Conservation (phyloP, 2,329 filamentous ascomycete genomes). For the Thelonectria olida region DNA sequence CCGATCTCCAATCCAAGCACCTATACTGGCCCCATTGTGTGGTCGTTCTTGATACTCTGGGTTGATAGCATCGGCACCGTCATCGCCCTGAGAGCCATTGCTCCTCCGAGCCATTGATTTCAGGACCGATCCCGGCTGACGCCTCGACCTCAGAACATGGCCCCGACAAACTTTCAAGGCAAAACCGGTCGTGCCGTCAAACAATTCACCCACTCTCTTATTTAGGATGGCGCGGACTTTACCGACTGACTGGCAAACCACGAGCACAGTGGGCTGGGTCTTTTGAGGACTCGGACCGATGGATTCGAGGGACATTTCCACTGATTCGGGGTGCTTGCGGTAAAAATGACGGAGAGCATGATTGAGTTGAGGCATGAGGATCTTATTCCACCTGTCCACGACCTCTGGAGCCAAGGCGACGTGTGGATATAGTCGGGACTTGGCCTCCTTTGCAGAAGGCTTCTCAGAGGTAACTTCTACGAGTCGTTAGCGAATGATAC, state of each 20-base stretch:
- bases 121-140: slow-evolving; percentile 44
- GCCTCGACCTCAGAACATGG: slow-evolving; percentile 70
- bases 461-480: slow-evolving; percentile 34
- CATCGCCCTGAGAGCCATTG: slow-evolving; percentile 49
- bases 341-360: slow-evolving; percentile 76
- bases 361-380: slow-evolving; percentile 78
- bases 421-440: slow-evolving; percentile 68
- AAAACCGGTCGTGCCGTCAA: slow-evolving; percentile 69
- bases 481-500: slow-evolving; percentile 11
- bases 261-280: slow-evolving; percentile 76
- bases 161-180: slow-evolving; percentile 78
- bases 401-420: slow-evolving; percentile 66
- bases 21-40: slow-evolving; percentile 89
- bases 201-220: slow-evolving; percentile 71
- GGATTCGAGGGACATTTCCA: slow-evolving; percentile 80
- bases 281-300: slow-evolving; percentile 74
- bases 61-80: slow-evolving; percentile 64
- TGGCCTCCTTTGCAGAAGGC: slow-evolving; percentile 45
- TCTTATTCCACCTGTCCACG: slow-evolving; percentile 76
- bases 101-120: slow-evolving; percentile 45
- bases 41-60: slow-evolving; percentile 82
- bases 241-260: slow-evolving; percentile 78
- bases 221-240: slow-evolving; percentile 78
- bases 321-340: slow-evolving; percentile 77
- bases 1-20: slow-evolving; percentile 84